Evolutionary conservation across 345 rosid genomes (phyloP), one percentile per base, ranked within the genome.

Genomic region (Eutrema japonicum): DNA sequence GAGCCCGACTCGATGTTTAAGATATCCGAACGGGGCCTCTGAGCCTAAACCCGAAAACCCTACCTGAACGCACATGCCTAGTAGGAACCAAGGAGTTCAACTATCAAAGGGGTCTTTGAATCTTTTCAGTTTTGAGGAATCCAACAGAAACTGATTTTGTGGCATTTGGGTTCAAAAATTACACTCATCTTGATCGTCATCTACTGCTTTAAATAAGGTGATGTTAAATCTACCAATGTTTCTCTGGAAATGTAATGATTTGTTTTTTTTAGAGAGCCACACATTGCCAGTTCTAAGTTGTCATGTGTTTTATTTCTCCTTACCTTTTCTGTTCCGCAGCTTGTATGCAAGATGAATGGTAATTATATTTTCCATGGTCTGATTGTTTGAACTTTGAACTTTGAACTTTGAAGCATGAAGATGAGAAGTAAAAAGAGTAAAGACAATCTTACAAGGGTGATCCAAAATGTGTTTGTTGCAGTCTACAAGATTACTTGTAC

Each of bases 1-100:
- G 1, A 18, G 1, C 22, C 22, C 22, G 22, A 18, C 22, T 1
- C 22, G 22, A 18, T 18, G 22, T 18, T 18, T 18, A 18, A 18
- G 1, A 18, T 18, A 18, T 0, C 22, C 22, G 22, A 18, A 18
- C 1, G 22, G 22, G 1, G 1, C 22, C 22, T 18, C 22, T 18
- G 22, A 18, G 22, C 22, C 22, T 18, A 18, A 18, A 18, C 22
- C 22, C 22, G 22, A 18, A 18, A 18, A 18, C 22, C 22, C 22
- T 18, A 18, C 22, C 0, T 18, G 22, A 18, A 18, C 22, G 22
- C 22, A 18, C 22, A 18, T 18, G 22, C 22, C 22, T 18, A 18
- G 67, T 66, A 66, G 78, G 67, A 66, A 58, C 36, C 42, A 65
- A 8, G 30, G 64, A 22, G 22, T 33, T 22, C 41, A 7, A 18